A percentile compares a stretch with the other conserved stretches of the same genome.
Conservation (phyloP, 2,329 filamentous ascomycete genomes). For the Nakataea oryzae region DNA sequence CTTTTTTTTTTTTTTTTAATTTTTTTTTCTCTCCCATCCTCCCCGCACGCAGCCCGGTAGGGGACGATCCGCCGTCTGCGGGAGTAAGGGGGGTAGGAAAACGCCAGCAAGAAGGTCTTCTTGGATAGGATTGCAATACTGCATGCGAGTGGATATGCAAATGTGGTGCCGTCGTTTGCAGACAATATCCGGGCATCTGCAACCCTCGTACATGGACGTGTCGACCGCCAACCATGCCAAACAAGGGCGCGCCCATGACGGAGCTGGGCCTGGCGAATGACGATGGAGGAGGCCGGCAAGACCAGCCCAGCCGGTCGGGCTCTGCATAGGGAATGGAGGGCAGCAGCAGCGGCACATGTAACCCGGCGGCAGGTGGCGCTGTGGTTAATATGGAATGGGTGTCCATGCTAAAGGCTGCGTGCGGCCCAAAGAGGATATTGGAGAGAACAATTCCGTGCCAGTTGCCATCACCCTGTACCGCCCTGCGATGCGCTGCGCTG, state of each 20-base stretch:
- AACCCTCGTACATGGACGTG: background rate
- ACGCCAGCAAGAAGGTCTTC: background rate
- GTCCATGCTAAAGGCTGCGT: background rate
- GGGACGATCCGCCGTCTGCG: background rate
- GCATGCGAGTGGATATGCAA: no score
- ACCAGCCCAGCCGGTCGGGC: no score
- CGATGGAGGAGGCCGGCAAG: background rate
- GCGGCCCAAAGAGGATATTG: background rate
- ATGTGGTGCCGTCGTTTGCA: background rate
- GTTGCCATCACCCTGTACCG: no score
- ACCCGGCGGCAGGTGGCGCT: background rate
- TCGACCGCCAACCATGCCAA: background rate
- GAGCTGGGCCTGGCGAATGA: background rate
- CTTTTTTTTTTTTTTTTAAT: background rate
- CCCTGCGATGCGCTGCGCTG: no score
- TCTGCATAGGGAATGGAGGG: background rate
- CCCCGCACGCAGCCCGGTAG: background rate
- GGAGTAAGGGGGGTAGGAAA: background rate
- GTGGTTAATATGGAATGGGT: background rate
- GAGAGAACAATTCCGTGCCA: background rate
- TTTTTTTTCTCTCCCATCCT: background rate
- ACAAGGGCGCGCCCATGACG: no score
- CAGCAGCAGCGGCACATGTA: background rate
- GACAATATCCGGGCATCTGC: background rate
- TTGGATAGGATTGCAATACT: background rate